Evolutionary conservation across 1,284 basidiomycete species (phyloP).

Genomic region (Megacollybia platyphylla): DNA sequence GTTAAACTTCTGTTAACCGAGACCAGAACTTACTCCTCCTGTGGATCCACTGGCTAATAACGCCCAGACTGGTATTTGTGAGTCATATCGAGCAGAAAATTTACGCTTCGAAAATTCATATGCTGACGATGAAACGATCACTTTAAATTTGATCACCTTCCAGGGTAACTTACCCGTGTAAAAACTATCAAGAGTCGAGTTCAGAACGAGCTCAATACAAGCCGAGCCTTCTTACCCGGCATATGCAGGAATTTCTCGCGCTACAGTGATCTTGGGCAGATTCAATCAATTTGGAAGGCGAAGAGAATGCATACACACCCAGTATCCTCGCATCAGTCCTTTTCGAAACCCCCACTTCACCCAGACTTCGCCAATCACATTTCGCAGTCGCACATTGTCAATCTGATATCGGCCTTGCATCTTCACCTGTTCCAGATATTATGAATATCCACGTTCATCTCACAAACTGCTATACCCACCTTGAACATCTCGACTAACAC

Average conservation of each 20-base stretch:
- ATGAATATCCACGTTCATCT: too few species aligned
- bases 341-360: slow-evolving; percentile 68
- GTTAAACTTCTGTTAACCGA: slow-evolving; percentile 8
- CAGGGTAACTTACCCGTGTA: slow-evolving; percentile 45
- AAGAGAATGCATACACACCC: slow-evolving; percentile 39
- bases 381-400: slow-evolving; percentile 65
- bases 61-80: slow-evolving; percentile 80
- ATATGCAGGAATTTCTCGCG: slow-evolving; percentile 90
- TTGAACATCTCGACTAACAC: slow-evolving; percentile 75
- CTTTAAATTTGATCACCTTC: neutral
- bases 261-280: slow-evolving; percentile 66
- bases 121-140: slow-evolving; percentile 23
- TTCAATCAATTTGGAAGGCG: slow-evolving; percentile 2
- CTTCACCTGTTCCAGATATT: too few species aligned
- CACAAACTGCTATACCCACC: slow-evolving; percentile 36
- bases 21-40: slow-evolving; percentile 55
- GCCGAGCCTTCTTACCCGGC: slow-evolving; percentile 49
- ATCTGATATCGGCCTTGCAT: slow-evolving; percentile 89
- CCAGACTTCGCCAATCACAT: slow-evolving; percentile 76
- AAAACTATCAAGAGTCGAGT: slow-evolving; percentile 24
- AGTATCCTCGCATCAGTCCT: slow-evolving; percentile 94
- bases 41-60: slow-evolving; percentile 77
- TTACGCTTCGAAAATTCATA: slow-evolving; percentile 84
- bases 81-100: slow-evolving; percentile 51
- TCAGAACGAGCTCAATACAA: neutral